A percentile compares a stretch with the other conserved stretches of the same genome.
phyloP scores from a whole-genome alignment of 2,329 filamentous ascomycete species.

The Ascochyta pisi region DNA sequence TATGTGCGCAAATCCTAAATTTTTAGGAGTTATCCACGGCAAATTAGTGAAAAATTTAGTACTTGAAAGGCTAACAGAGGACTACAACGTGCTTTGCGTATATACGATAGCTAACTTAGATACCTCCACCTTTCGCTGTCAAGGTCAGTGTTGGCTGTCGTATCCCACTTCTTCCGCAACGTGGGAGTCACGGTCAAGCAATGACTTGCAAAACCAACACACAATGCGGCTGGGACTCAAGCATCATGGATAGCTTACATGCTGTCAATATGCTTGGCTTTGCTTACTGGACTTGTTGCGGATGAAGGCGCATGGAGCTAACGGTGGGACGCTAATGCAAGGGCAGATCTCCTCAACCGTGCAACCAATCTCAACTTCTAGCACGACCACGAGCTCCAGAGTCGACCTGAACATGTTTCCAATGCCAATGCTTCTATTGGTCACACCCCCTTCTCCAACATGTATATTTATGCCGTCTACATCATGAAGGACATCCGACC shows the following conservation, averaged over 20 bases:
- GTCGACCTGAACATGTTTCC: constrained; percentile 4
- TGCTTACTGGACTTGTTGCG: constrained; percentile 1
- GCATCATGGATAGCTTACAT: not conserved
- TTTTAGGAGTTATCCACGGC: too few relatives aligned
- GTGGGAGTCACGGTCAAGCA: too few relatives aligned
- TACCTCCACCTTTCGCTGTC: too few relatives aligned
- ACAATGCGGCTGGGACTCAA: not conserved
- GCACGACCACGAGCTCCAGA: constrained; percentile 8
- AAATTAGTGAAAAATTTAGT: too few relatives aligned
- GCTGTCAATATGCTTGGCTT: not conserved
- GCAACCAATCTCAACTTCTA: constrained; percentile 5
- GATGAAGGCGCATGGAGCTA: not conserved
- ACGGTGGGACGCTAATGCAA: constrained; percentile 3
- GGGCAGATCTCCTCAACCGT: not conserved
- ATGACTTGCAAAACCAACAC: not conserved
- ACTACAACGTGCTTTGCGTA: too few relatives aligned
- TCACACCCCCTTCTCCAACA: not conserved
- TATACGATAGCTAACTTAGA: too few relatives aligned
- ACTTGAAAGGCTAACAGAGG: too few relatives aligned
- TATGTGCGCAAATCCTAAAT: too few relatives aligned
- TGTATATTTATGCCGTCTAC: constrained; percentile 4
- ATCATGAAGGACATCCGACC: constrained; percentile 7
- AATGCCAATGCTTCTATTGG: constrained; percentile 2
- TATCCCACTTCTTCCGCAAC: too few relatives aligned
- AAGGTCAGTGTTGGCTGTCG: too few relatives aligned